Percentiles rank a stretch among this genome's conserved stretches.
Evolutionary conservation across 2,329 filamentous ascomycete species (phyloP).

Genomic region (Fusarium udum): DNA sequence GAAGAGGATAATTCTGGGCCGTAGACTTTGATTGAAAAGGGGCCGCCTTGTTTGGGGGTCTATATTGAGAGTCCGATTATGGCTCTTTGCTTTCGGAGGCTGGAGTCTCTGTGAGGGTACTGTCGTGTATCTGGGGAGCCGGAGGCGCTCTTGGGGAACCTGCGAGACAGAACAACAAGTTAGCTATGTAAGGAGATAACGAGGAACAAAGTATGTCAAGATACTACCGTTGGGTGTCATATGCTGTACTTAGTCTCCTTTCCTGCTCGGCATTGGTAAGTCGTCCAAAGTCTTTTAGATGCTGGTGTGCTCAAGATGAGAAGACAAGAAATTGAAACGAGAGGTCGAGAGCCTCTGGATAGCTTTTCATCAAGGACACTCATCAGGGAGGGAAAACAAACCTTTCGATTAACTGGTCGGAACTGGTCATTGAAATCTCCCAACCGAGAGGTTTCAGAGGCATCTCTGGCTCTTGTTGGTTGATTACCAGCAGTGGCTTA

Average conservation of each 20-base stretch:
- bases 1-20: background rate
- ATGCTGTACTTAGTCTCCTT: background rate
- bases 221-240: too few relatives aligned
- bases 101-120: too few relatives aligned
- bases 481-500: fast-evolving
- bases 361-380: background rate
- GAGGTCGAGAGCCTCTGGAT: background rate
- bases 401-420: background rate
- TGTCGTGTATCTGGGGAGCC: fast-evolving
- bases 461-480: fast-evolving
- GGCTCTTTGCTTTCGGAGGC: background rate
- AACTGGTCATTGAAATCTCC: background rate
- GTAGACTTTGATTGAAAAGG: background rate
- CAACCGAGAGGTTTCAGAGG: background rate
- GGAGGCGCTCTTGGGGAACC: fast-evolving
- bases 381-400: background rate
- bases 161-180: background rate
- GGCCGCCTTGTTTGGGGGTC: too few relatives aligned
- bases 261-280: background rate
- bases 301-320: background rate
- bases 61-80: too few relatives aligned
- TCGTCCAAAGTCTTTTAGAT: fast-evolving
- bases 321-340: fast-evolving
- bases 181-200: background rate
- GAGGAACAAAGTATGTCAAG: too few relatives aligned